Percentiles rank a stretch among this genome's conserved stretches.
phyloP scores from a whole-genome alignment of 1,139 yeast species.

The Kodamaea ohmeri region DNA sequence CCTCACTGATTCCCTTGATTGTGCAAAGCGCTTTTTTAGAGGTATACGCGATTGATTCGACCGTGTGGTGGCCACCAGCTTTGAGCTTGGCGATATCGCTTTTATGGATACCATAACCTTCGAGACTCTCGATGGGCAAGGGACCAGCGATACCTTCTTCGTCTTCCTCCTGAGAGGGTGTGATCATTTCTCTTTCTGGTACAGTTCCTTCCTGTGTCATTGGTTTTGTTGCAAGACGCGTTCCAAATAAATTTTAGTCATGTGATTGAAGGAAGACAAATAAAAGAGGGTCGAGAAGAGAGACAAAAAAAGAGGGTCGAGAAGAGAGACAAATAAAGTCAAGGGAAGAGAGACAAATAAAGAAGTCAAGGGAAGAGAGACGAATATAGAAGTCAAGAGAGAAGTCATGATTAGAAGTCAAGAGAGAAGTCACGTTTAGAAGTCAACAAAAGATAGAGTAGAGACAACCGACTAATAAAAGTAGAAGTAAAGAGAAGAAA shows the following conservation, averaged over 20 bases:
- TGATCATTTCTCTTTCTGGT: slow-evolving; percentile 4
- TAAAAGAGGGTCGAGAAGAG: too few relatives aligned
- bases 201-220: slow-evolving; percentile 17
- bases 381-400: too few relatives aligned
- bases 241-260: slow-evolving; percentile 1
- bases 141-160: slow-evolving; percentile 44
- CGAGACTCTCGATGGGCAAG: slow-evolving; percentile 44
- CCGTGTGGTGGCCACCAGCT: slow-evolving; percentile 85
- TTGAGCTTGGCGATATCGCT: slow-evolving; percentile 77
- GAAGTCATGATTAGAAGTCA: too few relatives aligned
- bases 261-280: slow-evolving; percentile 1
- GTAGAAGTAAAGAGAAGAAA: too few relatives aligned
- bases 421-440: too few relatives aligned
- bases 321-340: too few relatives aligned
- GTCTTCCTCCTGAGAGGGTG: slow-evolving; percentile 19
- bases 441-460: too few relatives aligned
- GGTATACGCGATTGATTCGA: slow-evolving; percentile 88
- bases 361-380: too few relatives aligned
- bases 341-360: too few relatives aligned
- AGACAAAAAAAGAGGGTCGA: too few relatives aligned
- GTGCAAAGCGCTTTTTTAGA: slow-evolving; percentile 71
- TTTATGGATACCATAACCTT: slow-evolving; percentile 84
- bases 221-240: slow-evolving; percentile 11
- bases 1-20: slow-evolving; percentile 92
- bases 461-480: too few relatives aligned